These are phyloP conservation scores for Yarrowia keelungensis DNA, from an alignment of 805 yeast species.

Conservation along the genomic window DNA sequence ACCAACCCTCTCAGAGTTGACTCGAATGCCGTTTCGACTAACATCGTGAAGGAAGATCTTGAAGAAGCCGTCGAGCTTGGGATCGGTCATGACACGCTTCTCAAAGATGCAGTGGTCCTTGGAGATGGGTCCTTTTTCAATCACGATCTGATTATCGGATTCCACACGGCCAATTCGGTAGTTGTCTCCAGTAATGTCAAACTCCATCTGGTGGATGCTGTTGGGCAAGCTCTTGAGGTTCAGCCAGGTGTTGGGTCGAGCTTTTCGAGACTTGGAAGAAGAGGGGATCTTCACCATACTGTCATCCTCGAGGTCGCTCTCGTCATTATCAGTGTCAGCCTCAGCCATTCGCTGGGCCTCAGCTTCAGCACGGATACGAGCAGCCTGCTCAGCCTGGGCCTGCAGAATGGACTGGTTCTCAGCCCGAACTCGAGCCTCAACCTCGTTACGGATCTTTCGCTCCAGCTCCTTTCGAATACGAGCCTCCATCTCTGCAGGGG, in stretches of 20 bases:
- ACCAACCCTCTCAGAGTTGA: conserved; percentile 15
- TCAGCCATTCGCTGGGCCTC: conserved; percentile 27
- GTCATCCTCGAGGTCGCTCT: conserved; percentile 14
- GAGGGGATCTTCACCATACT: conserved; percentile 10
- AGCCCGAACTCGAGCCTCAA: conserved; percentile 18
- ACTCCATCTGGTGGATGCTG: background rate
- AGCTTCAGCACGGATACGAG: conserved; percentile 31
- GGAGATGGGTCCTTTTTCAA: conserved; percentile 23
- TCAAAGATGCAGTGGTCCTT: conserved; percentile 30
- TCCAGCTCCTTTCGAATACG: conserved; percentile 21
- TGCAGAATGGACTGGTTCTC: conserved; percentile 29
- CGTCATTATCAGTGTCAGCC: conserved; percentile 29
- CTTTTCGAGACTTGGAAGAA: background rate
- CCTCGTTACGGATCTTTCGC: conserved; percentile 12
- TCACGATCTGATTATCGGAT: conserved; percentile 18
- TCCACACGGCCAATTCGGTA: conserved; percentile 22
- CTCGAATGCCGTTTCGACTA: conserved; percentile 32
- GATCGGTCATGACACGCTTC: conserved; percentile 18
- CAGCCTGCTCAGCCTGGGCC: conserved; percentile 32
- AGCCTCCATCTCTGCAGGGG: conserved; percentile 26
- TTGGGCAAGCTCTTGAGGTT: conserved; percentile 21
- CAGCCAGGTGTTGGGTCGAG: conserved; percentile 24
- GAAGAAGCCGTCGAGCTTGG: conserved; percentile 28
- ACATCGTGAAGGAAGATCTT: conserved; percentile 22
- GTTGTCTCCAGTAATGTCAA: conserved; percentile 24